These are phyloP conservation scores for Polychaeton citri DNA, from an alignment of 2,329 filamentous ascomycete genomes.

Conservation along the genomic window DNA sequence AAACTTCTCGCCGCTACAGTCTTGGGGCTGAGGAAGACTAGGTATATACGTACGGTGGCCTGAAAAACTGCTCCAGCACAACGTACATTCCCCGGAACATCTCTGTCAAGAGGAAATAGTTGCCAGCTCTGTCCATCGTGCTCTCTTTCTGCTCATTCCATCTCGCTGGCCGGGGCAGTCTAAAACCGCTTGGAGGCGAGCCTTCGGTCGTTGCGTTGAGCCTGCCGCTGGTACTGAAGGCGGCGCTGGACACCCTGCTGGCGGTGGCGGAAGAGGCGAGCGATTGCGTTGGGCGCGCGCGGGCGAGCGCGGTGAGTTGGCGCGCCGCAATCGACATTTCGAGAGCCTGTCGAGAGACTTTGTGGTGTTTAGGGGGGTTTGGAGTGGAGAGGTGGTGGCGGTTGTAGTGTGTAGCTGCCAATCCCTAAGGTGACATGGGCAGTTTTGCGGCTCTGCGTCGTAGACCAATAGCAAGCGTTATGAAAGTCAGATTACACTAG, in stretches of 20 bases:
- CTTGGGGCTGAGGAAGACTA: background rate
- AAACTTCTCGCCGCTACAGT: no score
- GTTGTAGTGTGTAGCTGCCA: no score
- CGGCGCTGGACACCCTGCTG: slow-evolving; percentile 19
- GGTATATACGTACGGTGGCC: slow-evolving; percentile 67
- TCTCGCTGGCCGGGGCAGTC: slow-evolving; percentile 55
- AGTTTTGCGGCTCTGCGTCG: background rate
- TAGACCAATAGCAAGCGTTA: background rate
- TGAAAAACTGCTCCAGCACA: slow-evolving; percentile 93
- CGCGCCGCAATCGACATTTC: slow-evolving; percentile 20
- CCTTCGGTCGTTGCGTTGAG: slow-evolving; percentile 55
- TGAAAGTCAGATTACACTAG: background rate
- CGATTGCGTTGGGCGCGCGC: slow-evolving; percentile 23
- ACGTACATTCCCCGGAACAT: slow-evolving; percentile 98
- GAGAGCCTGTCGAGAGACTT: slow-evolving; percentile 25
- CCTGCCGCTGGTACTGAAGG: slow-evolving; percentile 52
- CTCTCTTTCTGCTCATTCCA: slow-evolving; percentile 74
- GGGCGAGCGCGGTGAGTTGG: slow-evolving; percentile 34
- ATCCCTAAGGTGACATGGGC: background rate
- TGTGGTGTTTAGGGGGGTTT: slow-evolving; percentile 18
- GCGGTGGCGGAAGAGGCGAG: background rate
- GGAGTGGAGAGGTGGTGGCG: slow-evolving; percentile 1
- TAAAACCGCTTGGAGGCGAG: slow-evolving; percentile 68
- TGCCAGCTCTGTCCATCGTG: slow-evolving; percentile 69
- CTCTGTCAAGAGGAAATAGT: slow-evolving; percentile 91